phyloP scores from a whole-genome alignment of 139 green algal species.

The Gonium pectorale region DNA sequence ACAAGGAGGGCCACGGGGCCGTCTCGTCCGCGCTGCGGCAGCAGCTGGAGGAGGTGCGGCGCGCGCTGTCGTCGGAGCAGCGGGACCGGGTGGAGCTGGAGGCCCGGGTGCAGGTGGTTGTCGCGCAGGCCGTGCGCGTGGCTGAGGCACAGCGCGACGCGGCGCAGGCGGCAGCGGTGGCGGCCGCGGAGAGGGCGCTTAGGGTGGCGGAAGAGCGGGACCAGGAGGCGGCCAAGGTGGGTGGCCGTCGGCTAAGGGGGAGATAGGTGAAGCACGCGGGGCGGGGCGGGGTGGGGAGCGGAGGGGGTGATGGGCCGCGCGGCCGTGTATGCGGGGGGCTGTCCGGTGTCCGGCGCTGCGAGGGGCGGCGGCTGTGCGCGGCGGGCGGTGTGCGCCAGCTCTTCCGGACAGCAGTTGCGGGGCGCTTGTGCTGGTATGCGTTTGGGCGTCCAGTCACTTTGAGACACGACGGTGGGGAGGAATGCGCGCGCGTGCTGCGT shows the following conservation, averaged over 20 bases:
- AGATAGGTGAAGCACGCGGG: not conserved
- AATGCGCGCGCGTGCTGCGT: no score
- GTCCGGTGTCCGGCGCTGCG: no score
- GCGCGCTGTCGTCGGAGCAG: not conserved
- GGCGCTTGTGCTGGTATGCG: no score
- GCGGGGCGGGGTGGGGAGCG: not conserved
- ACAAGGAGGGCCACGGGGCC: not conserved
- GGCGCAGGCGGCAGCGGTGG: slow-evolving; percentile 28
- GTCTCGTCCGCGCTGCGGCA: not conserved
- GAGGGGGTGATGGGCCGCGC: no score
- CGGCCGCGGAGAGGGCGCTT: slow-evolving; percentile 23
- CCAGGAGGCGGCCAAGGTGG: slow-evolving; percentile 14
- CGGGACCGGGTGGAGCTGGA: not conserved
- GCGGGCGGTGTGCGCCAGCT: no score
- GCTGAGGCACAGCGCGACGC: slow-evolving; percentile 38
- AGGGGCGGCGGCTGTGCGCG: no score
- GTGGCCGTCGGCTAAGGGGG: not conserved
- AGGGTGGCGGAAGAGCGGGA: not conserved
- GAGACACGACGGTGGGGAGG: no score
- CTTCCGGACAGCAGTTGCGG: no score
- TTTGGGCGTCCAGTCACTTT: no score
- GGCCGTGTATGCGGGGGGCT: no score
- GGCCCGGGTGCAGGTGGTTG: slow-evolving; percentile 6
- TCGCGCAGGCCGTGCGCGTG: slow-evolving; percentile 21
- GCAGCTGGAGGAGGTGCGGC: not conserved